Percentiles rank a stretch among this genome's conserved stretches.
Conservation (phyloP, 108 stramenopile species). For the Nannochloropsis granulata region DNA sequence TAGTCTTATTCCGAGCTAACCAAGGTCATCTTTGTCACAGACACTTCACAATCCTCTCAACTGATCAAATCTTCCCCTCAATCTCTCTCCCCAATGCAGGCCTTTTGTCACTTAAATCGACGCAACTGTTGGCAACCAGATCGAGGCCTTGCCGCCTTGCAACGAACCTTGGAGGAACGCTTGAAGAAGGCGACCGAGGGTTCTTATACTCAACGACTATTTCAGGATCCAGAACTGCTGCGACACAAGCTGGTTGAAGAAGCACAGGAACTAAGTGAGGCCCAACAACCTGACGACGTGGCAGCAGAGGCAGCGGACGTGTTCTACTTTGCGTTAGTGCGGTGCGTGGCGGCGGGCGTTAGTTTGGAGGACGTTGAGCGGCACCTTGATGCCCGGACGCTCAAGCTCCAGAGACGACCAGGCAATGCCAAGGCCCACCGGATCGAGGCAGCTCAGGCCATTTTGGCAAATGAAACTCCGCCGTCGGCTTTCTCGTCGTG, state of each 20-base stretch:
- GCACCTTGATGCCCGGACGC: constrained; percentile 57
- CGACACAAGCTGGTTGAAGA: constrained; percentile 93
- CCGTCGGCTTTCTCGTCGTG: too few species aligned
- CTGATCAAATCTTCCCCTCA: too few species aligned
- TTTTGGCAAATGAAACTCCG: not conserved
- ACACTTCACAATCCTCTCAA: too few species aligned
- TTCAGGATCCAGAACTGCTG: constrained; percentile 67
- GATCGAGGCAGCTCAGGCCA: constrained; percentile 65
- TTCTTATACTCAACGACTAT: constrained; percentile 87
- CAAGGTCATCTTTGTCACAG: too few species aligned
- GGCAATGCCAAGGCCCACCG: constrained; percentile 83
- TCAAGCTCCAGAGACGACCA: constrained; percentile 78
- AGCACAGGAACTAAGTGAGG: constrained; percentile 91
- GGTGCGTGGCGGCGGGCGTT: constrained; percentile 77
- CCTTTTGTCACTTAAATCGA: not conserved
- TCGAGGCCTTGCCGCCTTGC: constrained; percentile 63
- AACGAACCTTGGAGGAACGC: constrained; percentile 56
- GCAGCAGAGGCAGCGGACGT: constrained; percentile 91
- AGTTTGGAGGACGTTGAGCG: constrained; percentile 67
- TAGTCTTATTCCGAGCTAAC: too few species aligned
- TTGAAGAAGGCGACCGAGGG: constrained; percentile 64
- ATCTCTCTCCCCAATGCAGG: not conserved
- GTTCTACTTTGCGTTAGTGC: constrained; percentile 79
- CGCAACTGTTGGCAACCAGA: constrained; percentile 70
- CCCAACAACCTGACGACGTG: constrained; percentile 57